Evolutionary conservation across 148 eudicot species (phyloP).

Genomic region (Nyssa sinensis): DNA sequence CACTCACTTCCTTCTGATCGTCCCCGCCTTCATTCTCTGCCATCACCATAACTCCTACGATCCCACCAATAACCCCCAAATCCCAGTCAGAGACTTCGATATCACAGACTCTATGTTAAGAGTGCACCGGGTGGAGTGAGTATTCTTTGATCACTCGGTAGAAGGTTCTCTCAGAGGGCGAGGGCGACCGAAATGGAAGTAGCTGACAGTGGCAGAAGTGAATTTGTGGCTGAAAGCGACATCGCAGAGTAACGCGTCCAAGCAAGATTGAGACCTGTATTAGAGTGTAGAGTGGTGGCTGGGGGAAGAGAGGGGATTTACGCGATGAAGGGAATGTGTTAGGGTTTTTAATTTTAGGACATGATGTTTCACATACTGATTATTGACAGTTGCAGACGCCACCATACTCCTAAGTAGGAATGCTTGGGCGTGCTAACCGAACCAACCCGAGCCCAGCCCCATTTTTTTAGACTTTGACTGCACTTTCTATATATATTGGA

Average conservation of each 20-base stretch:
- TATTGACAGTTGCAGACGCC: slow-evolving; percentile 16
- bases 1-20: slow-evolving; percentile 33
- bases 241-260: neutral
- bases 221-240: neutral
- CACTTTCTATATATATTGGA: too few relatives aligned
- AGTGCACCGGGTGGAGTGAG: neutral
- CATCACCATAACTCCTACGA: slow-evolving; percentile 43
- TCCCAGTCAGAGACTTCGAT: neutral
- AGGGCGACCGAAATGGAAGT: neutral
- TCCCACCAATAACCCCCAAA: neutral
- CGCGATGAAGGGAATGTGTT: slow-evolving; percentile 1
- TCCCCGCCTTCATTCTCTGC: slow-evolving; percentile 62
- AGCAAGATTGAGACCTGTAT: too few relatives aligned
- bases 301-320: slow-evolving; percentile 12
- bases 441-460: too few relatives aligned
- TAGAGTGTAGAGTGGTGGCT: slow-evolving; percentile 15
- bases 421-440: too few relatives aligned
- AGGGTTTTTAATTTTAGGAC: slow-evolving; percentile 34
- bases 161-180: too few relatives aligned
- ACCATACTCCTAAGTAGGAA: too few relatives aligned
- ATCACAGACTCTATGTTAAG: neutral
- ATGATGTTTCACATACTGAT: neutral
- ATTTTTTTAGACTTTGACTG: too few relatives aligned
- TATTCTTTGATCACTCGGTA: neutral
- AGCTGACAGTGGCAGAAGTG: neutral